Evolutionary conservation across 2,329 filamentous ascomycete species (phyloP), one percentile per base, ranked within the genome.

Genomic region (Colletotrichum sp.): DNA sequence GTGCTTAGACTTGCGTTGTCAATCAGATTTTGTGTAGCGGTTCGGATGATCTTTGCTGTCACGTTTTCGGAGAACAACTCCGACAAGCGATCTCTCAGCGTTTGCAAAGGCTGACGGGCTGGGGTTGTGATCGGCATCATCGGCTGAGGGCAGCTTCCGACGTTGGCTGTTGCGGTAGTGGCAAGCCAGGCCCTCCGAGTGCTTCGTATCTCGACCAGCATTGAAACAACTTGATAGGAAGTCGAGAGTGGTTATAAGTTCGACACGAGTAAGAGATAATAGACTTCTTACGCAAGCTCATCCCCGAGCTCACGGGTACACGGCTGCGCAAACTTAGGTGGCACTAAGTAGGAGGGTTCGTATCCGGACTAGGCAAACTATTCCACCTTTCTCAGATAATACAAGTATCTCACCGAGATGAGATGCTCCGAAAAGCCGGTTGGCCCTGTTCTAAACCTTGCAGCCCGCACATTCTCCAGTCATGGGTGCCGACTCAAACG

Each of bases 1-100:
- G 26, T 24, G 26, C 15, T 8, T 76, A 28, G 28, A 60, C 48
- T 43, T 38, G 66, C 67, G 21, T 60, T 70, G 48, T 74, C 52
- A 15, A 36, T 16, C 26, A 76, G 58, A 15, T 28, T 60, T 24
- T 66, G 32, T 7, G 34, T 52, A 16, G 76, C 76, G 15, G 75
- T 70, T 28, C 75, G 32, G 26, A 60, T 56, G 43, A 71, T 71
- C 68, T 78, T 78, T 36, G 76, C 76, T 5, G 58, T 52, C 38
- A 75, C 66, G 43, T 78, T 78, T 15, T 72, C 75, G 9, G 28
- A 36, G 43, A 56, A 71, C 15, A 71, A 43, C 28, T 66, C 69
- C 6, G 24, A 58, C 15, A 58, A 28, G 8, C 55, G 55, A 26
- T 58, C 55, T 26, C 26, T 24, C 43, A 21, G n/a, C 12, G 10